Percentiles rank a stretch among this genome's conserved stretches.
These are phyloP conservation scores for Candida fluviatilis DNA, from an alignment of 805 yeast genomes.

Conservation along the genomic window DNA sequence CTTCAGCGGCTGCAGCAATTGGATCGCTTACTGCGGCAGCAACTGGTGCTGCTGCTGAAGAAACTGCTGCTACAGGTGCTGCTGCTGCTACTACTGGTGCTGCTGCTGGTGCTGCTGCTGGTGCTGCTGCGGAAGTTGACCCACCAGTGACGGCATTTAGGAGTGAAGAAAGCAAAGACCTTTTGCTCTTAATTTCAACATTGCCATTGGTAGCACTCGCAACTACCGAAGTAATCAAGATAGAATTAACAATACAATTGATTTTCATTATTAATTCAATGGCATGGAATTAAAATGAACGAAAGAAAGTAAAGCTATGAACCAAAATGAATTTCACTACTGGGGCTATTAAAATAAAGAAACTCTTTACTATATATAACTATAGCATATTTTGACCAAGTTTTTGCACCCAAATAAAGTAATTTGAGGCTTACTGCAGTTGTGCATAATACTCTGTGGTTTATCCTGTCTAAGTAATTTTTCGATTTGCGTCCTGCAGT, in stretches of 20 bases:
- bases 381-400: not conserved
- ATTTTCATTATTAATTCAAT: conserved; percentile 1
- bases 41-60: conserved; percentile 6
- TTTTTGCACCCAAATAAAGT: not conserved
- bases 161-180: not conserved
- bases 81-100: conserved; percentile 5
- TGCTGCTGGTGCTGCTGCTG: conserved; percentile 4
- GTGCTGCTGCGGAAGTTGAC: conserved; percentile 7
- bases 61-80: conserved; percentile 2
- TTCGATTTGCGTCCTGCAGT: too few relatives aligned
- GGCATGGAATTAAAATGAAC: conserved; percentile 4
- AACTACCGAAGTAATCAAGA: not conserved
- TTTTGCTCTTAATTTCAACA: not conserved
- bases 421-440: not conserved
- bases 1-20: not conserved
- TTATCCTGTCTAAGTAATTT: not conserved
- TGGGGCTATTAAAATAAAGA: too few relatives aligned
- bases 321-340: not conserved
- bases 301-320: conserved; percentile 1
- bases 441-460: not conserved
- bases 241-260: conserved; percentile 1
- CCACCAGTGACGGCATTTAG: not conserved
- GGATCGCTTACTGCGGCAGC: not conserved
- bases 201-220: not conserved
- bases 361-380: not conserved